Percentiles rank a stretch among this genome's conserved stretches.
phyloP scores from a whole-genome alignment of 164 flowering plant genomes.

The Stephania japonica region DNA sequence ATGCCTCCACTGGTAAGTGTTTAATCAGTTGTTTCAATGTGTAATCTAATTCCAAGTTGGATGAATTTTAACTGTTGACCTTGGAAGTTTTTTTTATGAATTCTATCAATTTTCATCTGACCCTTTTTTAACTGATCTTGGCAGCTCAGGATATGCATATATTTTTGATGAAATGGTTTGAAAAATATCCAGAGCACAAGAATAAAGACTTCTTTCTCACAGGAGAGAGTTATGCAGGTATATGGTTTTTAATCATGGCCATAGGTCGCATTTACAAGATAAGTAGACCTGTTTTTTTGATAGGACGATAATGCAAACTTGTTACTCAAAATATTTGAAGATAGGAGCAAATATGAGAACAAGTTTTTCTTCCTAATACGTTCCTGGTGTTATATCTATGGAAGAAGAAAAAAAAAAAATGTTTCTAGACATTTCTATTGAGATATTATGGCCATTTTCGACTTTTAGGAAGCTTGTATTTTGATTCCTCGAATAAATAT shows the following conservation, averaged over 20 bases:
- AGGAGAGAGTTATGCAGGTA: slow-evolving; percentile 99
- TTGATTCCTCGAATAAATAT: not conserved
- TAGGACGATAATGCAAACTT: not conserved
- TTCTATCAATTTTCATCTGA: not conserved
- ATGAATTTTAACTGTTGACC: too few species aligned
- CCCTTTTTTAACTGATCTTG: slow-evolving; percentile 10
- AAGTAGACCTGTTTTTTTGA: not conserved
- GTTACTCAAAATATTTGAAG: not conserved
- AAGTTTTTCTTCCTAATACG: too few species aligned
- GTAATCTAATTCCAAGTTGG: too few species aligned
- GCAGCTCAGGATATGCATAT: slow-evolving; percentile 76
- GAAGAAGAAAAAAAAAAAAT: not conserved
- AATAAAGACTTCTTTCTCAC: slow-evolving; percentile 70
- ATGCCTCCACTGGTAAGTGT: slow-evolving; percentile 62
- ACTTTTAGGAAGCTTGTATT: not conserved
- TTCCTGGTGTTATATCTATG: not conserved
- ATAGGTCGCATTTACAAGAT: not conserved
- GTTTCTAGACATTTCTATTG: not conserved
- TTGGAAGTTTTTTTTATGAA: not conserved
- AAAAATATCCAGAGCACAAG: slow-evolving; percentile 71
- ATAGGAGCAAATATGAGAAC: too few species aligned
- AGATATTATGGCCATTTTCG: not conserved
- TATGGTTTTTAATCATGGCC: not conserved
- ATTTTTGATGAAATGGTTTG: slow-evolving; percentile 66
- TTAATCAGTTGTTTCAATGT: too few species aligned